Base-by-base conservation (phyloP, 306 rosid genomes). In the Malus sieversii region DNA sequence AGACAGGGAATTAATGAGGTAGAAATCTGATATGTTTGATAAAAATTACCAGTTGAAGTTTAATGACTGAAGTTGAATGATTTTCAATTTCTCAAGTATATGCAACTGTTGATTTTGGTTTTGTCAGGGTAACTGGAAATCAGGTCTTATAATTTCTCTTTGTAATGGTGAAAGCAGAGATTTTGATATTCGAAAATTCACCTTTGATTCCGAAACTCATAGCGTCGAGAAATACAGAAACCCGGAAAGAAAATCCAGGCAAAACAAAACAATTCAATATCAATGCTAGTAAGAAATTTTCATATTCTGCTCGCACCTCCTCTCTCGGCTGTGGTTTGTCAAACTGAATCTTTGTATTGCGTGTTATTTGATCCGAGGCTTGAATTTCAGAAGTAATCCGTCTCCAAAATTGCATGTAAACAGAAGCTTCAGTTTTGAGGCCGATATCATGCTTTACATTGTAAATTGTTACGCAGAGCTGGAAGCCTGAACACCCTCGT, bases 1-100 rank as follows among this genome's bases (percentile, higher is more conserved):
- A 80, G 35, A 85, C 84, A 77, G 91, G 84, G 52, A 90, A 89
- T 72, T 81, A 77, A 82, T 73, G 40, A 33, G 33, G 70, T 16
- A 16, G 42, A 60, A 60, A 48, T 3, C 8, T 8, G 66, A 72
- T 63, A 61, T 57, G 32, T 29, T 45, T 33, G 16, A 32, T 62
- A 20, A 46, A 40, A 23, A 46, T 27, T 44, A 23, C 10, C 55
- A 0, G 71, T 66, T 25, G 8, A 66, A 38, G 70, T 66, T 35
- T 66, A 2, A 68, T 18, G 55, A 48, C 55, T 15, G 55, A 48
- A 48, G 55, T 15, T 48, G 55, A 48, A 48, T 14, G 19, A 5
- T 27, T 27, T 5, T 27, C n/a, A 35, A 13, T 19, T 9, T 35
- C 22, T 66, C 46, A 66, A 65, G 27, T 65, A 35, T 9, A 9